Conservation (phyloP, 148 eudicot species). For the Simmondsia chinensis region DNA sequence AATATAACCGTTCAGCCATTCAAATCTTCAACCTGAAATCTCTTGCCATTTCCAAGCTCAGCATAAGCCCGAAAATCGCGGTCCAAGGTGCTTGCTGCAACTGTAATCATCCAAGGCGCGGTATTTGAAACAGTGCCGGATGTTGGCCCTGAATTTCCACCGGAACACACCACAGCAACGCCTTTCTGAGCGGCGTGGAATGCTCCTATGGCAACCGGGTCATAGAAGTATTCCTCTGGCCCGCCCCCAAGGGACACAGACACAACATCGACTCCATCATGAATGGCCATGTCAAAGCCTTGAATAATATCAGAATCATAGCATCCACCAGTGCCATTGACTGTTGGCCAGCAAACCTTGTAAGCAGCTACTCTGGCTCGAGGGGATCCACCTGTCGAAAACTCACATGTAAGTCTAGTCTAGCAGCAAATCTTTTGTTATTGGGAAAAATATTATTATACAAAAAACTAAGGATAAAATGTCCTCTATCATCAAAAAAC, state of each 20-base stretch:
- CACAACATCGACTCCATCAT: slow-evolving; percentile 8
- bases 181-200: slow-evolving; percentile 11
- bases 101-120: slow-evolving; percentile 18
- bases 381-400: slow-evolving; percentile 15
- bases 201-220: slow-evolving; percentile 10
- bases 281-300: slow-evolving; percentile 8
- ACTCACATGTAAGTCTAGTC: too few relatives aligned
- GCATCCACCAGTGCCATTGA: not conserved
- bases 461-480: too few relatives aligned
- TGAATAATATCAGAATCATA: slow-evolving; percentile 8
- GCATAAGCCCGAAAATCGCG: slow-evolving; percentile 34
- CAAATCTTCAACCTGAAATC: slow-evolving; percentile 39
- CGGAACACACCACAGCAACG: slow-evolving; percentile 9
- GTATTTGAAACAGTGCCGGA: not conserved
- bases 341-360: slow-evolving; percentile 15
- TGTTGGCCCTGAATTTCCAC: slow-evolving; percentile 12
- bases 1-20: not conserved
- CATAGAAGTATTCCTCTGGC: not conserved
- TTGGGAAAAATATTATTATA: too few relatives aligned
- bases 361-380: slow-evolving; percentile 11
- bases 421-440: slow-evolving; percentile 1
- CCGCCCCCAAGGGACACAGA: slow-evolving; percentile 3
- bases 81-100: slow-evolving; percentile 13
- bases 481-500: too few relatives aligned
- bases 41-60: slow-evolving; percentile 25